Evolutionary conservation across 2,329 filamentous ascomycete species (phyloP).

Genomic region (Exophiala sp.): DNA sequence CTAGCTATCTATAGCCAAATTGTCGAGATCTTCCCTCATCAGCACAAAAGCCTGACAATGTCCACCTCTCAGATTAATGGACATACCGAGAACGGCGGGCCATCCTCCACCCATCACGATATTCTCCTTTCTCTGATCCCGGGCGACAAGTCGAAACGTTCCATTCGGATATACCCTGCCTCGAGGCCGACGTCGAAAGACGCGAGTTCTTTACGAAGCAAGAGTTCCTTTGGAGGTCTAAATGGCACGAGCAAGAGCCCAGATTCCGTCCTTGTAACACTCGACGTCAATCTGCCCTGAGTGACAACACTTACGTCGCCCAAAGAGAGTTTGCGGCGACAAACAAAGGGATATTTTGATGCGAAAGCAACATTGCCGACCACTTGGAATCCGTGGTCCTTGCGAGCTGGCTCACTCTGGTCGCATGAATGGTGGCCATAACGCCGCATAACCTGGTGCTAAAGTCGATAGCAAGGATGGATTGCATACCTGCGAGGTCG

Average conservation of each 20-base stretch:
- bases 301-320: too few relatives aligned
- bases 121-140: conserved; percentile 28
- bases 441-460: too few relatives aligned
- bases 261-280: conserved; percentile 22
- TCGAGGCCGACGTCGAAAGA: conserved; percentile 26
- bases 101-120: conserved; percentile 23
- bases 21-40: conserved; percentile 28
- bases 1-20: conserved; percentile 19
- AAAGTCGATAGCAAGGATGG: too few relatives aligned
- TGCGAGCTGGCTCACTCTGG: too few relatives aligned
- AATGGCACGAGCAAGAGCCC: conserved; percentile 16
- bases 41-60: conserved; percentile 16
- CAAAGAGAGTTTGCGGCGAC: too few relatives aligned
- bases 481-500: too few relatives aligned
- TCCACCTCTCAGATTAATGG: conserved; percentile 13
- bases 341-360: too few relatives aligned
- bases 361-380: too few relatives aligned
- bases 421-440: too few relatives aligned
- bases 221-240: conserved; percentile 18
- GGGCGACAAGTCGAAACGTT: conserved; percentile 28
- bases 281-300: conserved; percentile 26
- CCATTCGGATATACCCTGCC: conserved; percentile 28
- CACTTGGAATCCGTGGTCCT: too few relatives aligned
- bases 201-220: conserved; percentile 23
- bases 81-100: conserved; percentile 5